Conservation (phyloP, 208 protist genomes). For the Leishmania tropica region DNA sequence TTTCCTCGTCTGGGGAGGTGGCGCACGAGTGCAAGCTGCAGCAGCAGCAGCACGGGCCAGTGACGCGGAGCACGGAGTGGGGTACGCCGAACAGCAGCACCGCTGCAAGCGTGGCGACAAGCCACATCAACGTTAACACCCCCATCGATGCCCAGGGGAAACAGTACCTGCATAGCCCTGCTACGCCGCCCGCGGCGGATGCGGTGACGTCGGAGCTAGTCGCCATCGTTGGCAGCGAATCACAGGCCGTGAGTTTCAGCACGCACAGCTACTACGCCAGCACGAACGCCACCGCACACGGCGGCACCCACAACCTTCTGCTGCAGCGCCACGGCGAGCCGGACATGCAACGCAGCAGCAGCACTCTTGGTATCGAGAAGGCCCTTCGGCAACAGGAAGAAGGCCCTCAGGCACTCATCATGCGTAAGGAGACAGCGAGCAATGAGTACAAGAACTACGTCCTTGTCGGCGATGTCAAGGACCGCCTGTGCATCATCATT, state of each 20-base stretch:
- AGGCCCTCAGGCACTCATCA: constrained; percentile 35
- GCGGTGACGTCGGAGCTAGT: constrained; percentile 19
- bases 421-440: constrained; percentile 16
- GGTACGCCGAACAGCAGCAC: constrained; percentile 21
- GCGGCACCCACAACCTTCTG: background rate
- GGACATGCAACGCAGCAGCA: constrained; percentile 29
- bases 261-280: background rate
- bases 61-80: background rate
- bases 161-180: constrained; percentile 23
- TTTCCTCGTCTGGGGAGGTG: background rate
- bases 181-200: constrained; percentile 12
- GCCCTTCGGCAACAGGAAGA: constrained; percentile 65
- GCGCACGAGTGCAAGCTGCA: background rate
- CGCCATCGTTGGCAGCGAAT: constrained; percentile 7
- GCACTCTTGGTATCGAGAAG: constrained; percentile 64
- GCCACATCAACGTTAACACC: constrained; percentile 12
- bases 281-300: background rate
- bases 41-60: background rate
- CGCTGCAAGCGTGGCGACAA: constrained; percentile 10
- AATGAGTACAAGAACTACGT: constrained; percentile 49
- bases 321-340: constrained; percentile 6
- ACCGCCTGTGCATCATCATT: constrained; percentile 79
- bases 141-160: constrained; percentile 2
- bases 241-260: background rate
- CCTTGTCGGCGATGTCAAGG: constrained; percentile 78